Conservation (phyloP, 805 yeast genomes). For the Wickerhamiella dianesei region DNA sequence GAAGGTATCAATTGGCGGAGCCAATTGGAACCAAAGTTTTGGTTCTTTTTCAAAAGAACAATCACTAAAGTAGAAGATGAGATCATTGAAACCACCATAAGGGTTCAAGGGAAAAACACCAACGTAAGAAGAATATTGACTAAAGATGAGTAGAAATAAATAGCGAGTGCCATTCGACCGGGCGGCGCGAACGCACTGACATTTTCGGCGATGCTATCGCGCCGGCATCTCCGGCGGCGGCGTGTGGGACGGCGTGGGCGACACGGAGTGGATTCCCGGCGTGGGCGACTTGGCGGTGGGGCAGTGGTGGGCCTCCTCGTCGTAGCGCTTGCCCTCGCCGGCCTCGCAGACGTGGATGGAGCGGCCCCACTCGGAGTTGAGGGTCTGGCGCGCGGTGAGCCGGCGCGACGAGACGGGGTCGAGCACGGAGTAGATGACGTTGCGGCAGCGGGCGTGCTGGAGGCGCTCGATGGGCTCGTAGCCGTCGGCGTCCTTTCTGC, state of each 20-base stretch:
- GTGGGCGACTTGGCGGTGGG: not conserved
- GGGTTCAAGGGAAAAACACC: too few species aligned
- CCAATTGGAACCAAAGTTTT: too few species aligned
- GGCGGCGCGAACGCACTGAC: not conserved
- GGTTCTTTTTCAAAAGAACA: too few species aligned
- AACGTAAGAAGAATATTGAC: too few species aligned
- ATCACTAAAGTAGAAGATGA: too few species aligned
- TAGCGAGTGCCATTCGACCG: too few species aligned
- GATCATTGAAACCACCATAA: too few species aligned
- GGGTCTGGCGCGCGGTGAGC: constrained; percentile 73
- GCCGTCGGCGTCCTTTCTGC: constrained; percentile 70
- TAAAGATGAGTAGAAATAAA: too few species aligned
- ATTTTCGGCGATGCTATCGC: not conserved
- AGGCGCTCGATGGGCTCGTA: constrained; percentile 82
- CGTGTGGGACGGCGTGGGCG: not conserved
- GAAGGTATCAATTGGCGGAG: too few species aligned
- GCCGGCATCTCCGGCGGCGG: not conserved
- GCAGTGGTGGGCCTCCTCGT: not conserved
- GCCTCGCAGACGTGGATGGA: constrained; percentile 71
- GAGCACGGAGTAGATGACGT: constrained; percentile 81
- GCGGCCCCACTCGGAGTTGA: constrained; percentile 93
- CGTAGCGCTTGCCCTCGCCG: constrained; percentile 30
- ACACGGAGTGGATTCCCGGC: not conserved
- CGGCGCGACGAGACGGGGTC: constrained; percentile 85
- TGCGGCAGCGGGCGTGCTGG: constrained; percentile 78